Evolutionary conservation across 805 yeast genomes (phyloP).

Genomic region (Nematodospora valgi): DNA sequence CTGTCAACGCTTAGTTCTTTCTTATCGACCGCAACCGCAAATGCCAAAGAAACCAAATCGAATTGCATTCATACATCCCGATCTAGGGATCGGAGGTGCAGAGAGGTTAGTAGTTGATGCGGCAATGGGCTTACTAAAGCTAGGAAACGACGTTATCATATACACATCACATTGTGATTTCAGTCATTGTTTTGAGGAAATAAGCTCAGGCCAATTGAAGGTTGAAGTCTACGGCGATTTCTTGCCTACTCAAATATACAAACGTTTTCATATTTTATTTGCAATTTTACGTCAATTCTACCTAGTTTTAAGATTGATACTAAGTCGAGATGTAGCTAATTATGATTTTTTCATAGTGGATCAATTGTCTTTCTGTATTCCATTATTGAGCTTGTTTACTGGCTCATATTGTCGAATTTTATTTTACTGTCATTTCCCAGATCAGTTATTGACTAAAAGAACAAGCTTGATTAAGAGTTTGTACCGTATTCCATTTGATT

Average conservation of each 20-base stretch:
- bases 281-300: constrained; percentile 82
- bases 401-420: constrained; percentile 48
- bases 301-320: constrained; percentile 46
- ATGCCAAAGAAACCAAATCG: no score
- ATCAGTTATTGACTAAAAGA: constrained; percentile 61
- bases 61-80: constrained; percentile 92
- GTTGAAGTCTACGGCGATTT: constrained; percentile 81
- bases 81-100: constrained; percentile 96
- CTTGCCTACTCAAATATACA: constrained; percentile 66
- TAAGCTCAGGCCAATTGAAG: constrained; percentile 51
- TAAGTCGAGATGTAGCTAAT: constrained; percentile 42
- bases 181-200: constrained; percentile 88
- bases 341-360: constrained; percentile 82
- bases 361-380: constrained; percentile 82
- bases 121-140: constrained; percentile 77
- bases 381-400: constrained; percentile 54
- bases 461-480: constrained; percentile 44
- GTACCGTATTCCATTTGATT: constrained; percentile 81
- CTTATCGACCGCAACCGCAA: no score
- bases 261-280: constrained; percentile 72
- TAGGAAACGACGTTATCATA: constrained; percentile 60
- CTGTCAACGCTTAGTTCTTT: no score
- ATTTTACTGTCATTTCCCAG: constrained; percentile 97
- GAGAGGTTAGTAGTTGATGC: constrained; percentile 96
- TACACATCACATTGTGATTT: constrained; percentile 90